phyloP scores from a whole-genome alignment of 306 rosid species.

The Trifolium dubium region DNA sequence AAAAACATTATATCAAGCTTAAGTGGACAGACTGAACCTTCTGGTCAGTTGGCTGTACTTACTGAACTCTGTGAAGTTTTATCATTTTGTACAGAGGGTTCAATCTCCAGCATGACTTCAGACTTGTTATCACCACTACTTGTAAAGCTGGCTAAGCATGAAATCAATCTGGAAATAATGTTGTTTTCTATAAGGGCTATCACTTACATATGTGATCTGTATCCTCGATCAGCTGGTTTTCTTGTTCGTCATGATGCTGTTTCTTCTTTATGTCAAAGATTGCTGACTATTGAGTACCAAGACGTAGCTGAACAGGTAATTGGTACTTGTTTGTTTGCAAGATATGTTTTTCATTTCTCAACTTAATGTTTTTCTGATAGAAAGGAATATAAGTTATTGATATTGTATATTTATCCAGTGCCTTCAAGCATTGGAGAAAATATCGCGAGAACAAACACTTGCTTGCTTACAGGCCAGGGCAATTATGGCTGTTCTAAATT shows the following conservation, averaged over 20 bases:
- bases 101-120: conserved; percentile 75
- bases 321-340: conserved; percentile 33
- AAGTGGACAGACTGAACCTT: conserved; percentile 70
- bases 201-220: conserved; percentile 85
- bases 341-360: not conserved
- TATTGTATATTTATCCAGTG: conserved; percentile 61
- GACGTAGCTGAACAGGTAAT: conserved; percentile 98
- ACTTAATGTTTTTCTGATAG: not conserved
- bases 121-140: conserved; percentile 76
- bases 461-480: conserved; percentile 94
- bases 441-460: conserved; percentile 93
- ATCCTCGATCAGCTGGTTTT: conserved; percentile 80
- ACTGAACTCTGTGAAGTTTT: conserved; percentile 87
- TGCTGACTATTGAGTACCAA: conserved; percentile 77
- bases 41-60: conserved; percentile 70
- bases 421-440: conserved; percentile 95
- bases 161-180: conserved; percentile 69
- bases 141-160: conserved; percentile 76
- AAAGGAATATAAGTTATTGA: conserved; percentile 32
- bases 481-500: conserved; percentile 86
- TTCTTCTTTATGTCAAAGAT: conserved; percentile 79
- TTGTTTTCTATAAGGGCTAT: conserved; percentile 90
- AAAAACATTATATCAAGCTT: conserved; percentile 69
- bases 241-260: conserved; percentile 89
- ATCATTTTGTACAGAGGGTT: conserved; percentile 88